Percentiles rank a stretch among this genome's conserved stretches.
phyloP scores from a whole-genome alignment of 108 stramenopile species.

The Skeletonema potamos region DNA sequence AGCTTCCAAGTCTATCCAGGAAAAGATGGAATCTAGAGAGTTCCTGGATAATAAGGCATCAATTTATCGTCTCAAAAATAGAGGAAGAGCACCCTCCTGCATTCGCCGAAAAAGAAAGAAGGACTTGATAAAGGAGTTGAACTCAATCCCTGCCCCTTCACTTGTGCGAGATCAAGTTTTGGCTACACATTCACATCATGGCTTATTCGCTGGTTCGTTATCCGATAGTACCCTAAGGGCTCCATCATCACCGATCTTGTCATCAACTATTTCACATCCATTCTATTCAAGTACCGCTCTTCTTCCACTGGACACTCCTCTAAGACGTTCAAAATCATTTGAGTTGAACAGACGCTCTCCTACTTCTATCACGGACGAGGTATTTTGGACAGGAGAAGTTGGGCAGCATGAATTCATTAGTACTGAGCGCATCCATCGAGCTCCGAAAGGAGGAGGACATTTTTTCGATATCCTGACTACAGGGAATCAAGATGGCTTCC shows the following conservation, averaged over 20 bases:
- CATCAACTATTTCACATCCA: background rate
- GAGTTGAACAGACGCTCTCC: background rate
- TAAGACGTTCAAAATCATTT: background rate
- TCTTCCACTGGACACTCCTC: background rate
- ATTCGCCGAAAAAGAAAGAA: background rate
- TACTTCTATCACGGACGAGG: background rate
- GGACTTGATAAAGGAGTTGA: background rate
- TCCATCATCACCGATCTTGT: background rate
- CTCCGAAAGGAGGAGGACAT: background rate
- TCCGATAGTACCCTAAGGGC: background rate
- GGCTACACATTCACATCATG: background rate
- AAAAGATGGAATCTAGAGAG: background rate
- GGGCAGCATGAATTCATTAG: background rate
- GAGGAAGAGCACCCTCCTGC: background rate
- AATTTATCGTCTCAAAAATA: conserved; percentile 1
- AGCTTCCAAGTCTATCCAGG: background rate
- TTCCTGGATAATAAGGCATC: background rate
- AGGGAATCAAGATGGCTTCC: background rate
- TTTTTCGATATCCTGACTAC: background rate
- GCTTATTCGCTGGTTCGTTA: background rate
- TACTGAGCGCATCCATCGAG: background rate
- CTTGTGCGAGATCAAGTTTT: background rate
- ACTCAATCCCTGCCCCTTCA: conserved; percentile 1
- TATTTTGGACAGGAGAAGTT: background rate
- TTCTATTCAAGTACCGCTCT: background rate